These are phyloP conservation scores for Sisymbrium altissimum DNA, from an alignment of 345 rosid species.

Conservation along the genomic window DNA sequence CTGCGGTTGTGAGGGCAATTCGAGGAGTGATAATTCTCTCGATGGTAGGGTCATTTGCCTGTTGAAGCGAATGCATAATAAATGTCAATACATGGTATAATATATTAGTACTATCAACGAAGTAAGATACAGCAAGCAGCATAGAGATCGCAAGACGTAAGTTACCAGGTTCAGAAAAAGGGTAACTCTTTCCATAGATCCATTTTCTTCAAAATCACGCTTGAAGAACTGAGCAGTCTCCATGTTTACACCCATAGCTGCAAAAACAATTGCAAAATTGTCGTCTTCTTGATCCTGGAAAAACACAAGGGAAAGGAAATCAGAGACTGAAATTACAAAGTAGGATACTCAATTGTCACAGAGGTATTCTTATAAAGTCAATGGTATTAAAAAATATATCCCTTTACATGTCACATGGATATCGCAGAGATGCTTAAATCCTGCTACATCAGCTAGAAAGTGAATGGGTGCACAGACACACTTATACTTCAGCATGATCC, in stretches of 20 bases:
- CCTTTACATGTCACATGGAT: neutral
- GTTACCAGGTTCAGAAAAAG: slow-evolving; percentile 74
- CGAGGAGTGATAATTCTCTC: slow-evolving; percentile 99
- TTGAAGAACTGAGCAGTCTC: slow-evolving; percentile 99
- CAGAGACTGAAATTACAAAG: neutral
- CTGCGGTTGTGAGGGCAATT: slow-evolving; percentile 97
- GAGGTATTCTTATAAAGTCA: neutral
- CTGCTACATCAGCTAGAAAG: neutral
- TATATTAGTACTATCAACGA: neutral
- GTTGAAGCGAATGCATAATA: slow-evolving; percentile 23
- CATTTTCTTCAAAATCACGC: slow-evolving; percentile 99
- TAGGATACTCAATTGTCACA: neutral
- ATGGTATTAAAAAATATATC: neutral
- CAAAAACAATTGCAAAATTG: slow-evolving; percentile 98
- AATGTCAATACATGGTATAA: neutral
- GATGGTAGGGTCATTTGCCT: slow-evolving; percentile 99
- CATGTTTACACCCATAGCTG: slow-evolving; percentile 99
- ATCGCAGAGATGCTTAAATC: neutral
- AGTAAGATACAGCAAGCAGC: neutral
- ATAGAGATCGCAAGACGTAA: neutral
- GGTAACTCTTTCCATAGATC: slow-evolving; percentile 99
- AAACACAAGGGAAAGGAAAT: neutral
- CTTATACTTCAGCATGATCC: neutral
- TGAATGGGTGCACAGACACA: neutral
- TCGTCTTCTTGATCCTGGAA: slow-evolving; percentile 81